These are phyloP conservation scores for Cornus suecica DNA, from an alignment of 148 eudicot species.

Conservation along the genomic window DNA sequence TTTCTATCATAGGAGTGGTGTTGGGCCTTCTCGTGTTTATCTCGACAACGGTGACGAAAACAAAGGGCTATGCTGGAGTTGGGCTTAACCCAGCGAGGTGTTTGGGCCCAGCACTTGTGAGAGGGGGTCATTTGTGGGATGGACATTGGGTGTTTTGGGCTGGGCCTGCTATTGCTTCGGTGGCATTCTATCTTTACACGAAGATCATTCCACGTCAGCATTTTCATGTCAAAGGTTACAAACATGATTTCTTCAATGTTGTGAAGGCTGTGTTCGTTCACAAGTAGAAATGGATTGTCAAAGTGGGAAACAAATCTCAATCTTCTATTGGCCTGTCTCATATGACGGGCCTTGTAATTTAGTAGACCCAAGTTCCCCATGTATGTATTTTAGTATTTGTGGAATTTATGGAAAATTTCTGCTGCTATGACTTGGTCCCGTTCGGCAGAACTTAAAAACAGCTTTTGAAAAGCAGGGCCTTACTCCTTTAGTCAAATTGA, in stretches of 20 bases:
- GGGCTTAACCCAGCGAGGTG: slow-evolving; percentile 53
- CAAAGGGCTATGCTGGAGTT: slow-evolving; percentile 42
- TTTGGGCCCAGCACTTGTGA: slow-evolving; percentile 40
- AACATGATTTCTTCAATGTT: slow-evolving; percentile 5
- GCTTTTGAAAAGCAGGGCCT: no score
- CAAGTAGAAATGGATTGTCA: not conserved
- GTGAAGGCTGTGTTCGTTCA: not conserved
- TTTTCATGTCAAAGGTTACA: not conserved
- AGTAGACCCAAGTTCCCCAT: no score
- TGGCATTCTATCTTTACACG: not conserved
- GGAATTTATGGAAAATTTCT: no score
- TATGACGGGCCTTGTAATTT: no score
- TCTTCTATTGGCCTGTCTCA: no score
- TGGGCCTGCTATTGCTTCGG: slow-evolving; percentile 23
- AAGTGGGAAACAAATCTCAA: not conserved
- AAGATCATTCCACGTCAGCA: slow-evolving; percentile 6
- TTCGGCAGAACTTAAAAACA: no score
- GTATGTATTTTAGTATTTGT: no score
- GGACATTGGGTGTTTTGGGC: slow-evolving; percentile 52
- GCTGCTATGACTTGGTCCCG: no score
- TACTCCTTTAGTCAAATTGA: no score
- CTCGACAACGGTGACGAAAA: slow-evolving; percentile 30
- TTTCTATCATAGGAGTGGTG: slow-evolving; percentile 21
- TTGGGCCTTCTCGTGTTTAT: slow-evolving; percentile 39
- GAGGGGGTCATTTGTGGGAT: slow-evolving; percentile 48